Evolutionary conservation across 352 stramenopile genomes (phyloP).

Genomic region (Pythium utonaiense): DNA sequence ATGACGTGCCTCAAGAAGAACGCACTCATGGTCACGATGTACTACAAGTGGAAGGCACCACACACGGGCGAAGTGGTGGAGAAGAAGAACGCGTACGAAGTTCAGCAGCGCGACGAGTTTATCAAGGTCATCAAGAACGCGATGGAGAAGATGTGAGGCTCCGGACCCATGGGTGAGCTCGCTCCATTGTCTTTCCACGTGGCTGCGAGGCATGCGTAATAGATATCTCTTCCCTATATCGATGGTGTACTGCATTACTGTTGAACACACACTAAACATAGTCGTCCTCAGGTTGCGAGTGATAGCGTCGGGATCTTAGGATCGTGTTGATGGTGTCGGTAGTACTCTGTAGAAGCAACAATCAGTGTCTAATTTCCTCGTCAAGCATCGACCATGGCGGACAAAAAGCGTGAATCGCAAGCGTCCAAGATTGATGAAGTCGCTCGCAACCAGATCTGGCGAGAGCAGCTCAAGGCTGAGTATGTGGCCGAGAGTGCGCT

Average conservation of each 20-base stretch:
- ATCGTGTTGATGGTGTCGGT: not conserved
- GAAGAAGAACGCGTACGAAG: constrained; percentile 75
- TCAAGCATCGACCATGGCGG: constrained; percentile 33
- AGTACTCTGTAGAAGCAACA: not conserved
- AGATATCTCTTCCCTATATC: not conserved
- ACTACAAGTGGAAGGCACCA: constrained; percentile 74
- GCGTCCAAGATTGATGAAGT: constrained; percentile 85
- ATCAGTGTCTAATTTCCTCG: not conserved
- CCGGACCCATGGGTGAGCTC: too few species aligned
- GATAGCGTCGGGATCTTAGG: not conserved
- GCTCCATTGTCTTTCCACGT: not conserved
- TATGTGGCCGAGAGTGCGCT: constrained; percentile 71
- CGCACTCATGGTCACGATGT: constrained; percentile 81
- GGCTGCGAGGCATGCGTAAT: not conserved
- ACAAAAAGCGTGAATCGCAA: constrained; percentile 75
- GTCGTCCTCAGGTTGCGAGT: not conserved
- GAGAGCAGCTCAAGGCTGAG: constrained; percentile 83
- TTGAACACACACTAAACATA: not conserved
- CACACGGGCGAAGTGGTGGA: constrained; percentile 40
- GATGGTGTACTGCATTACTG: too few species aligned
- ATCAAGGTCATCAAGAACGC: constrained; percentile 79
- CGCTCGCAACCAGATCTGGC: constrained; percentile 84
- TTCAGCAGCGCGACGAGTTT: constrained; percentile 85
- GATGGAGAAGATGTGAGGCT: constrained; percentile 71
- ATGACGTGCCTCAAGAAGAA: constrained; percentile 91